These are phyloP conservation scores for Cadophora luteo-olivacea DNA, from an alignment of 2,329 filamentous ascomycete genomes.

Conservation along the genomic window DNA sequence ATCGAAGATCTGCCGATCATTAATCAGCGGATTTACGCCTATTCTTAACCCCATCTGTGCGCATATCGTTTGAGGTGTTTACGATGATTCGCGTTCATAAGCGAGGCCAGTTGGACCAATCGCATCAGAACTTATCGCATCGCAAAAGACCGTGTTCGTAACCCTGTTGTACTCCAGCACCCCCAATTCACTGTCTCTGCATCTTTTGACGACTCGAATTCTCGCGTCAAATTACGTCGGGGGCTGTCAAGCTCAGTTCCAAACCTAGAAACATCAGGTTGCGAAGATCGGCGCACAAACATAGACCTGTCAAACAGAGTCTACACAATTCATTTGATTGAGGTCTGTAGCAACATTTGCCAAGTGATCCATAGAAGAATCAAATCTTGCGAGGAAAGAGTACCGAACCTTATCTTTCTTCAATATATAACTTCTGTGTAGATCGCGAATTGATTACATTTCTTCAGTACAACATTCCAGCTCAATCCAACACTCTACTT, in stretches of 20 bases:
- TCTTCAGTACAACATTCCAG: constrained; percentile 15
- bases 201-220: neutral
- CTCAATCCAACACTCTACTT: constrained; percentile 10
- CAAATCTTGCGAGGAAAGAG: neutral
- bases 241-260: neutral
- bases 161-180: neutral
- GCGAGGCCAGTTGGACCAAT: neutral
- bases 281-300: neutral
- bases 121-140: neutral
- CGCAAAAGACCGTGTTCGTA: neutral
- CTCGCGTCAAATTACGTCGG: neutral
- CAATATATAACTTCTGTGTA: constrained; percentile 1
- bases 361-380: neutral
- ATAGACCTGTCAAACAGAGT: neutral
- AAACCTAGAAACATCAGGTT: constrained; percentile 3
- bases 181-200: neutral
- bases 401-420: too few species aligned
- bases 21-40: neutral
- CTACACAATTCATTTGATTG: neutral
- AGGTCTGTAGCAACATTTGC: neutral
- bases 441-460: neutral
- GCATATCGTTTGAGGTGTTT: neutral
- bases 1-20: neutral
- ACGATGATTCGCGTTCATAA: neutral
- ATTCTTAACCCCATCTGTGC: neutral